These are phyloP conservation scores for Lodderomyces beijingensis DNA, from an alignment of 1,139 yeast species.

Conservation along the genomic window DNA sequence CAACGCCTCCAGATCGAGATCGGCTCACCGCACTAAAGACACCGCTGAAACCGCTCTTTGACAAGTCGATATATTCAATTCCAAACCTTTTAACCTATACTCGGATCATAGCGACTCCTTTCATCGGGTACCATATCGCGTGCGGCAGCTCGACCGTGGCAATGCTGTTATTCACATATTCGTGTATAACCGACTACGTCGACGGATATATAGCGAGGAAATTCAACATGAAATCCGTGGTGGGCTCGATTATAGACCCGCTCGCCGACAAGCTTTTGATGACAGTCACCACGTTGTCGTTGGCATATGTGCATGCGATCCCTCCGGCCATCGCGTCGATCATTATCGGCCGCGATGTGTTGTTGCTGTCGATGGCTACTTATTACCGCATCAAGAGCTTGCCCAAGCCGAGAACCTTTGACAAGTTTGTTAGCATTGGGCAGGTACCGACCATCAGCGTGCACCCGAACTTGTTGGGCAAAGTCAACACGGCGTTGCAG, in stretches of 20 bases:
- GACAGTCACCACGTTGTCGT: constrained; percentile 78
- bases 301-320: constrained; percentile 65
- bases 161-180: constrained; percentile 68
- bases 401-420: constrained; percentile 70
- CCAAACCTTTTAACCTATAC: constrained; percentile 85
- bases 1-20: too few species aligned
- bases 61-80: constrained; percentile 39
- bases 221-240: constrained; percentile 70
- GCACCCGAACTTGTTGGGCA: constrained; percentile 83
- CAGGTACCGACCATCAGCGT: constrained; percentile 73
- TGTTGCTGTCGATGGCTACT: constrained; percentile 72
- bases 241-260: constrained; percentile 93
- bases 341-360: constrained; percentile 81
- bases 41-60: constrained; percentile 4
- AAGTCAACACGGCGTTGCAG: constrained; percentile 85
- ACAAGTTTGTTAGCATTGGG: constrained; percentile 56
- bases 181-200: constrained; percentile 84
- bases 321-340: constrained; percentile 65
- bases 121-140: constrained; percentile 73
- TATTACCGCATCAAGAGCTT: constrained; percentile 70
- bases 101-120: constrained; percentile 74
- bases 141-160: constrained; percentile 61
- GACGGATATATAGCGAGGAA: constrained; percentile 90
- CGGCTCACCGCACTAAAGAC: too few species aligned
- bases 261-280: constrained; percentile 90